Evolutionary conservation across 2,329 filamentous ascomycete genomes (phyloP).

Genomic region (Fusarium gaditjirri): DNA sequence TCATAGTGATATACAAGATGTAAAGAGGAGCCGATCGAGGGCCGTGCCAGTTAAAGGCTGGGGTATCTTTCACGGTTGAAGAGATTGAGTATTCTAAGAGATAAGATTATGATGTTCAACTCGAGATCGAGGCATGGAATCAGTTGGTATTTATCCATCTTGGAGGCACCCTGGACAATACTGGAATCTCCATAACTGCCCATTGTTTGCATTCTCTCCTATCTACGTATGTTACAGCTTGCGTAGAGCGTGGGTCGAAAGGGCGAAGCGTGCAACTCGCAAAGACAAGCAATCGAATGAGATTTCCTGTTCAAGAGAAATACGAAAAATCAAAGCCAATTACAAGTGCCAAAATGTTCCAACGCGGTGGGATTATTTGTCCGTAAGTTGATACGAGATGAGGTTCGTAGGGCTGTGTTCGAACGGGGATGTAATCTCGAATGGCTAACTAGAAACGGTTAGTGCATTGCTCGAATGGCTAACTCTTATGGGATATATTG

Average conservation of each 20-base stretch:
- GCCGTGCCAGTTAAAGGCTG: not conserved
- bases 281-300: conserved; percentile 31
- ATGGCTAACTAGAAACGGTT: conserved; percentile 3
- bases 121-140: not conserved
- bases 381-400: conserved; percentile 15
- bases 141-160: conserved; percentile 16
- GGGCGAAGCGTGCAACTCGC: not conserved
- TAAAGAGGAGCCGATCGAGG: not conserved
- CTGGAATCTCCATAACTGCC: not conserved
- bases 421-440: conserved; percentile 27
- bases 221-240: not conserved
- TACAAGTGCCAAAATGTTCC: not conserved
- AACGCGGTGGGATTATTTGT: conserved; percentile 11
- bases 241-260: not conserved
- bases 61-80: not conserved
- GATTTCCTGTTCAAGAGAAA: conserved; percentile 27
- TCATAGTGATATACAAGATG: conserved; percentile 6
- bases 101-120: not conserved
- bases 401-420: conserved; percentile 32
- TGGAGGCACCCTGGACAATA: not conserved
- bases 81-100: not conserved
- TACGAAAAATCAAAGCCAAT: conserved; percentile 11
- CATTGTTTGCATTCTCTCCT: not conserved
- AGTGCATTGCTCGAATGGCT: conserved; percentile 15
- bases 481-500: not conserved